Base-by-base conservation (phyloP, 768 basidiomycete species). In the Scleroderma bovista region DNA sequence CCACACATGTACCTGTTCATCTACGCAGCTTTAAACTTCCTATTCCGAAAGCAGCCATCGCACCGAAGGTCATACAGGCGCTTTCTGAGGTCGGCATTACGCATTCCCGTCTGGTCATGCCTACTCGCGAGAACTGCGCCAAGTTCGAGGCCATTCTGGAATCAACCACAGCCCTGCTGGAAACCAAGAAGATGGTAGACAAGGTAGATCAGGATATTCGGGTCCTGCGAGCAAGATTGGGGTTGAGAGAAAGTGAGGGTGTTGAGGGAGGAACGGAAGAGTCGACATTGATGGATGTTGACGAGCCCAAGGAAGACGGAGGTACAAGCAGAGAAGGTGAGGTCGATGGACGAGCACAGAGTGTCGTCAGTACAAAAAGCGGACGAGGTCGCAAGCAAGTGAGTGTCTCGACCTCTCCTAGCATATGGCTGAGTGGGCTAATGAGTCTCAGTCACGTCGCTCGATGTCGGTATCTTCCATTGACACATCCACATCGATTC, bases 21-120 rank as follows among this genome's bases (percentile, higher is more conserved):
- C 77, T 95, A 44, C 93, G 96, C 26, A 92, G 90, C 7, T 84
- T 84, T 64, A 94, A 91, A 64, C 74, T 96, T 23, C 86, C 92
- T 1, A 67, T 74, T 31, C 88, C 91, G 15, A 95, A 93, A 64
- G 72, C 83, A 4, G 76, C 82, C 34, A 74, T 85, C 20, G 78
- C 82, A 2, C 81, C 83, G 15, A 91, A 93, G 61, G 80, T 97
- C 57, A 75, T 82, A 9, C 83, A 86, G 51, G 77, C 85, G 13
- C 76, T 97, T 15, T 64, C 75, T 7, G 93, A 97, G 67, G 75
- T 94, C 11, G 84, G 86, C 13, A 71, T 96, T 11, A 76, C 77
- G 15, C 74, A 82, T 48, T 77, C 77, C 15, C 81, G 87, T 11
- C 77, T 99, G 44, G 88, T 95, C 52, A 97, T 98, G 93, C 96